Evolutionary conservation across 306 rosid genomes (phyloP), one percentile per base, ranked within the genome.

Genomic region (Cucurbita maxima): DNA sequence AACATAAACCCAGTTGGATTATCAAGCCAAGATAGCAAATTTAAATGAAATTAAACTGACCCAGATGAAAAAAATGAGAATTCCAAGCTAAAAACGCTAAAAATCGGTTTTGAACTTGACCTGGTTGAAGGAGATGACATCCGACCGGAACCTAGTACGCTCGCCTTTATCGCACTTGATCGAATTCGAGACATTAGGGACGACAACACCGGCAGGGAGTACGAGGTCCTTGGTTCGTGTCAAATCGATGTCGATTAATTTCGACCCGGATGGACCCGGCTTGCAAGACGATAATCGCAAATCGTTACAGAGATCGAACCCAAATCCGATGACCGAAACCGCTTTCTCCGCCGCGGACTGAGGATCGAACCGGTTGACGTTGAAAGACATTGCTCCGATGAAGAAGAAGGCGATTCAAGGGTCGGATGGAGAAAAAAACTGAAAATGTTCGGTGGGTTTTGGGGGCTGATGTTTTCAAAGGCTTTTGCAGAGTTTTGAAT

Each of bases 161-260:
- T 93, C 98, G 67, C 98, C 98, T 75, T 88, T 90, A 43, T 90
- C 96, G 76, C 92, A 93, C 86, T 82, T 90, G 72, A 93, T 87
- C 55, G 96, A 81, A 3, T 78, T 60, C 16, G 97, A 55, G 3
- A 93, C 94, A 25, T 80, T 34, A 0, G 83, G 77, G 0, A 93
- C 86, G 60, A 85, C 80, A 58, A 84, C 77, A 4, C 96, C 92
- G 70, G 83, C 84, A 0, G 98, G 98, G 1, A 93, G 75, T 5
- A 87, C 74, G 14, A 88, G 86, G 84, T 93, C 92, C 18, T 87
- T 82, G 1, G 69, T 77, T 18, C 74, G 84, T 36, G 76, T 79
- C 64, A n/a, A 11, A 10, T 88, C 92, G 20, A 93, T 63, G 0
- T 88, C 82, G 43, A 90, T 80, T 82, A 93, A 72, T 7, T 79